phyloP scores from a whole-genome alignment of 2,329 filamentous ascomycete species.

The Xylaria sp. region DNA sequence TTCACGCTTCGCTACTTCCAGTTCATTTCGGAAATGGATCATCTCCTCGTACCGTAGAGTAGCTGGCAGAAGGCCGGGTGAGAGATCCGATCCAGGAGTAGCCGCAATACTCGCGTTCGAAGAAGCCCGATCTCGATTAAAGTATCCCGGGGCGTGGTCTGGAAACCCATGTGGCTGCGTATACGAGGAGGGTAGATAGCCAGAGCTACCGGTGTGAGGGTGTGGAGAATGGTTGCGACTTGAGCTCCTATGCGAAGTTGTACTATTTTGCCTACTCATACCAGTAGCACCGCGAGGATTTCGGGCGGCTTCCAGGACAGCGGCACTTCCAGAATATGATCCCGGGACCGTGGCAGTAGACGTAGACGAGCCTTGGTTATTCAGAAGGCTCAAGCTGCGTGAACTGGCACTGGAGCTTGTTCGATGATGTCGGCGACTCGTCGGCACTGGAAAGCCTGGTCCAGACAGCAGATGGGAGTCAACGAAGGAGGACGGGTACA shows the following conservation, averaged over 20 bases:
- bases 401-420: constrained; percentile 66
- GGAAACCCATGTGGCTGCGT: constrained; percentile 58
- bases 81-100: constrained; percentile 59
- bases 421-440: constrained; percentile 64
- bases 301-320: constrained; percentile 58
- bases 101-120: constrained; percentile 55
- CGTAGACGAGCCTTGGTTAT: constrained; percentile 53
- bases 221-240: constrained; percentile 54
- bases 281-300: constrained; percentile 54
- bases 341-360: constrained; percentile 47
- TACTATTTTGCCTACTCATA: constrained; percentile 63
- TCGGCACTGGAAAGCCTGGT: constrained; percentile 67
- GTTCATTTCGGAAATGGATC: constrained; percentile 66
- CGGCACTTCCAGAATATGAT: constrained; percentile 50
- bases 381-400: constrained; percentile 59
- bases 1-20: constrained; percentile 70
- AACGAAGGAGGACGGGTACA: constrained; percentile 51
- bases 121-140: constrained; percentile 46
- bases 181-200: constrained; percentile 54
- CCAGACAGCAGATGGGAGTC: constrained; percentile 66
- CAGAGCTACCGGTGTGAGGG: constrained; percentile 44
- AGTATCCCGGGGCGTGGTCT: constrained; percentile 46
- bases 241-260: constrained; percentile 61
- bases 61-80: constrained; percentile 64
- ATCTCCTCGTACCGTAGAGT: constrained; percentile 72